Conservation (phyloP, 1,284 basidiomycete genomes). For the Microbotryum silenes-acaulis region DNA sequence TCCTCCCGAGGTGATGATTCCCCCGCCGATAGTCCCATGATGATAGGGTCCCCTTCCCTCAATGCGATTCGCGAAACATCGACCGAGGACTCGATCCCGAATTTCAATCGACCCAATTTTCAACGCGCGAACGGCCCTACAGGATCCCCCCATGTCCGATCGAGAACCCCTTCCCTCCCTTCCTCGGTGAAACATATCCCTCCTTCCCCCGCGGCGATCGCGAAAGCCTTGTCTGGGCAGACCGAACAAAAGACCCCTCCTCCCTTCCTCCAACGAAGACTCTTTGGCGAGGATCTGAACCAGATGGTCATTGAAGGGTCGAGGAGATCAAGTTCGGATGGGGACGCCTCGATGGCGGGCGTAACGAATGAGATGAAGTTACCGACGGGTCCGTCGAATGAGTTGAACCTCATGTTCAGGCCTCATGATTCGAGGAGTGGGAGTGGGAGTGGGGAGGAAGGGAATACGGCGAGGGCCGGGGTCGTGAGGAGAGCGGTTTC, state of each 20-base stretch:
- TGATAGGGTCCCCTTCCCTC: not conserved
- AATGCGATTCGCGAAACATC: not conserved
- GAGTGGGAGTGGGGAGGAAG: conserved; percentile 14
- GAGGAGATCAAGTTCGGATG: not conserved
- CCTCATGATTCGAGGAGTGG: conserved; percentile 4
- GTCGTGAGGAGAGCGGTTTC: conserved; percentile 20
- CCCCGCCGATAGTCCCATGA: not conserved
- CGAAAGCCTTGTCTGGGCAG: conserved; percentile 9
- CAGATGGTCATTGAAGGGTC: conserved; percentile 10
- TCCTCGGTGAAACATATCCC: conserved; percentile 8
- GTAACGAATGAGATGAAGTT: conserved; percentile 17
- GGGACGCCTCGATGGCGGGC: conserved; percentile 2
- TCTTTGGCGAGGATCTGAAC: conserved; percentile 21
- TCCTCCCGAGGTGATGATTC: no score
- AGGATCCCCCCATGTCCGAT: not conserved
- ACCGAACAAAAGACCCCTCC: conserved; percentile 24
- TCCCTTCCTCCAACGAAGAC: conserved; percentile 23
- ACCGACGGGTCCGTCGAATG: conserved; percentile 1
- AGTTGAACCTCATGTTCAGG: not conserved
- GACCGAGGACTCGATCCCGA: not conserved
- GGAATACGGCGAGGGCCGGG: conserved; percentile 1
- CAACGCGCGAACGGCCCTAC: conserved; percentile 1
- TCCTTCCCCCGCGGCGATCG: conserved; percentile 22
- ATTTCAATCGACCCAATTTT: conserved; percentile 7
- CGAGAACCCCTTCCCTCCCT: not conserved